phyloP scores from a whole-genome alignment of 768 basidiomycete species.

The Cystofilobasidium ferigula region DNA sequence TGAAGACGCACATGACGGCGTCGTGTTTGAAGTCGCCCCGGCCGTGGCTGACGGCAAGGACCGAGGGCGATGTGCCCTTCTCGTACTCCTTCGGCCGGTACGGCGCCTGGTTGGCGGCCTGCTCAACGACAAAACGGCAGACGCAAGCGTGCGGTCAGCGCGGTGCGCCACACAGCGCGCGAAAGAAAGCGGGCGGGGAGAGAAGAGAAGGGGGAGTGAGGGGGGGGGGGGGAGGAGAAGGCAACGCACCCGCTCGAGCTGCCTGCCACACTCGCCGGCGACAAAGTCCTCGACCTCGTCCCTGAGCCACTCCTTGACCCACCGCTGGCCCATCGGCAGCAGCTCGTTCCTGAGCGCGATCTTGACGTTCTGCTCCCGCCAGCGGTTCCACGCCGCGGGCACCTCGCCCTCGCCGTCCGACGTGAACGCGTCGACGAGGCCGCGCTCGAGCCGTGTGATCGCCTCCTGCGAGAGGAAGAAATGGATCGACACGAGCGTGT shows the following conservation, averaged over 20 bases:
- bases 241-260: slow-evolving; percentile 54
- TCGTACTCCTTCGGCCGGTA: slow-evolving; percentile 54
- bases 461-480: slow-evolving; percentile 56
- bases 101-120: slow-evolving; percentile 78
- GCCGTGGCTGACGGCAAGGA: slow-evolving; percentile 87
- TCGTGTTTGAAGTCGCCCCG: slow-evolving; percentile 89
- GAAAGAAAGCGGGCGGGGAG: too few species aligned
- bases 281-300: slow-evolving; percentile 83
- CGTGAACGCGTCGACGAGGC: slow-evolving; percentile 66
- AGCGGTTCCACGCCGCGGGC: slow-evolving; percentile 80
- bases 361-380: slow-evolving; percentile 64
- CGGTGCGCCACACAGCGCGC: too few species aligned
- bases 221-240: not conserved
- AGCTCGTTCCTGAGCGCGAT: slow-evolving; percentile 69
- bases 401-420: slow-evolving; percentile 76
- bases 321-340: slow-evolving; percentile 73
- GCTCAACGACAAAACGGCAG: too few species aligned
- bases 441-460: slow-evolving; percentile 58
- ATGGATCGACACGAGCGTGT: slow-evolving; percentile 67
- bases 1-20: slow-evolving; percentile 67
- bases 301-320: slow-evolving; percentile 76
- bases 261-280: slow-evolving; percentile 54
- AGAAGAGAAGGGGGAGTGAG: not conserved
- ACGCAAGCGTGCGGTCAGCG: too few species aligned
- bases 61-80: slow-evolving; percentile 60